Base-by-base conservation (phyloP, 2,329 filamentous ascomycete genomes). In the Ustulina deusta region DNA sequence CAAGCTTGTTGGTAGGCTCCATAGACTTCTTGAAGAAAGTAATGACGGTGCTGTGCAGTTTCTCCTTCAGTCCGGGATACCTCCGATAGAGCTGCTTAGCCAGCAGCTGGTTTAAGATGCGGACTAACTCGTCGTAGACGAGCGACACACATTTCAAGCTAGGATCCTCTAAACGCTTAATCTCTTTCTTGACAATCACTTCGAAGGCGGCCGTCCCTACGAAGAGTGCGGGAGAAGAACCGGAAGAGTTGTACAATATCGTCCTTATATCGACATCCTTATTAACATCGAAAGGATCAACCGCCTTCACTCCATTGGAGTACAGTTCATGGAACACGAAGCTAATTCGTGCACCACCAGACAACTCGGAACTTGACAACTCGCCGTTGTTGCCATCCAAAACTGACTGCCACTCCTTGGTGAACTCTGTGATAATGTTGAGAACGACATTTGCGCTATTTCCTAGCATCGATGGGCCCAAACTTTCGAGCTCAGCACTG, bases 291-390 rank as follows among this genome's bases (percentile, higher is more conserved):
- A 99, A 99, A 40, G 96, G 96, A 80, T 99, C 97, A 49, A 99
- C 91, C 1, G 96, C 94, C 86, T 98, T 98, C 79, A 99, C 88
- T 83, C 96, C 96, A 79, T 98, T 98, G 65, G 94, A 91, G 83
- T 99, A 99, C 17, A 99, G 87, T 81, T 99, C 96, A 82, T 99
- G 96, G 87, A 98, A 99, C 52, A 99, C 96, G 78, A 99, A 99
- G 79, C 94, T 97, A 80, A 99, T 99, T 88, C 96, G 92, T 61
- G 96, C 96, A 84, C 96, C 96, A 71, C 96, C 96, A 6, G 96
- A 98, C 69, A 99, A 86, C 80, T 99, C 96, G 1, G 92, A 88
- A 81, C 93, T 97, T 27, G 96, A 98, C 3, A 99, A 86, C 80
- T 99, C 96, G 71, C 93, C 93, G 82, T 97, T 98, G 83, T 97